Conservation (phyloP, 345 rosid genomes). For the Draba incana region DNA sequence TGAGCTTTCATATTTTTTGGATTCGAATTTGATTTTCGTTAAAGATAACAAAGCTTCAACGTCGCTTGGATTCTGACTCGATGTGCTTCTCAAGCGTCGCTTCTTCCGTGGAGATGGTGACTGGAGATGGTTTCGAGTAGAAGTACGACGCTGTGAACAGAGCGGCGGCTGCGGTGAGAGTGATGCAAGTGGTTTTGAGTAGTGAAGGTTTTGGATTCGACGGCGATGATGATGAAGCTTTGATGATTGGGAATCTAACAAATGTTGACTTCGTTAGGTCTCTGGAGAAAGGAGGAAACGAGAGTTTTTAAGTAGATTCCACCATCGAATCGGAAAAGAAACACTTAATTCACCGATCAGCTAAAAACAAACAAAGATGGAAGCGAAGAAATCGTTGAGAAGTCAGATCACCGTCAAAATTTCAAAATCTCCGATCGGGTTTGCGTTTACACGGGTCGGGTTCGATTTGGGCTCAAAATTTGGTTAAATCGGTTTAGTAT, state of each 20-base stretch:
- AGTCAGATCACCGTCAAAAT: no score
- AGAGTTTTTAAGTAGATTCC: conserved; percentile 35
- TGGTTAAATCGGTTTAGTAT: no score
- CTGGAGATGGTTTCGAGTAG: conserved; percentile 44
- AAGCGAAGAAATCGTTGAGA: no score
- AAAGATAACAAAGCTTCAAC: conserved; percentile 52
- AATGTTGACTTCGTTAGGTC: conserved; percentile 34
- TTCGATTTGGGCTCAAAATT: no score
- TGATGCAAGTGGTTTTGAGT: conserved; percentile 54
- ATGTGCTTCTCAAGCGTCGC: conserved; percentile 52
- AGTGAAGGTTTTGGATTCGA: conserved; percentile 32
- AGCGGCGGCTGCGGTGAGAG: conserved; percentile 57
- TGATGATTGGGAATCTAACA: conserved; percentile 37
- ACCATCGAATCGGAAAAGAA: no score
- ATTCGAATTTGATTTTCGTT: conserved; percentile 60
- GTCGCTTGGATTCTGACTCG: conserved; percentile 45
- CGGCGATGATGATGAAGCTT: conserved; percentile 48
- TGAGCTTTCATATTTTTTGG: conserved; percentile 61
- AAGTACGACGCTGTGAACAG: conserved; percentile 38
- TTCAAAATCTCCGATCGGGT: no score
- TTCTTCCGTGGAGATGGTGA: conserved; percentile 45
- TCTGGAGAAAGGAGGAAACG: conserved; percentile 25
- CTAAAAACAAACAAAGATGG: no score
- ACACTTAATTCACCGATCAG: no score
- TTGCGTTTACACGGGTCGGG: no score